Evolutionary conservation across 805 yeast genomes (phyloP).

Genomic region (Starmera pachycereana): DNA sequence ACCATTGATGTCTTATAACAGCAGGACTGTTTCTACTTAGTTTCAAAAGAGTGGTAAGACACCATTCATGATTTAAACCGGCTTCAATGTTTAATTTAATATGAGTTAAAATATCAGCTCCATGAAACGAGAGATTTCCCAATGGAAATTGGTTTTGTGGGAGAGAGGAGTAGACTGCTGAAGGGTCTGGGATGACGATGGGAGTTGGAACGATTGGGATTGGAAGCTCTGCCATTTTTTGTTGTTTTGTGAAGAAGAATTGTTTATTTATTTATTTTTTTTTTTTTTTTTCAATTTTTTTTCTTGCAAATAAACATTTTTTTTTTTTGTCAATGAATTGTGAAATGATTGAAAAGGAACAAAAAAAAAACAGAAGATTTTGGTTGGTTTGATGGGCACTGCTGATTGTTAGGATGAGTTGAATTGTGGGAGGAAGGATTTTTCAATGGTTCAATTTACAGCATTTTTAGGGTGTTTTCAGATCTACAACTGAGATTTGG

Average conservation of each 20-base stretch:
- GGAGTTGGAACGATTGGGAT: constrained; percentile 8
- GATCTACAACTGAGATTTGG: too few species aligned
- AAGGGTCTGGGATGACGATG: constrained; percentile 1
- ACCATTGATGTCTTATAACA: constrained; percentile 14
- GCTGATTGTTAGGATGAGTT: too few species aligned
- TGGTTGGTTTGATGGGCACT: too few species aligned
- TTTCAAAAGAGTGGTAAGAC: constrained; percentile 12
- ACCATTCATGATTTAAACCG: constrained; percentile 17
- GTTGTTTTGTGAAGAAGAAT: neutral
- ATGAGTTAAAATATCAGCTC: constrained; percentile 15
- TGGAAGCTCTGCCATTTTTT: neutral
- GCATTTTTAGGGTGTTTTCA: too few species aligned
- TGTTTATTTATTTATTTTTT: neutral
- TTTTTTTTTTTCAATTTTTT: too few species aligned
- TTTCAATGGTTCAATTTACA: too few species aligned
- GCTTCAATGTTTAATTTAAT: constrained; percentile 14
- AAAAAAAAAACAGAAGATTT: too few species aligned
- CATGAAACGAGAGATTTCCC: neutral
- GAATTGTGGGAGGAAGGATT: too few species aligned
- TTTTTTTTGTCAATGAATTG: too few species aligned
- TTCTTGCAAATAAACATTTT: too few species aligned
- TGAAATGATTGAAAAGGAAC: too few species aligned
- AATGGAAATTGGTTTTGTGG: constrained; percentile 6
- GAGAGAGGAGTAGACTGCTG: constrained; percentile 7
- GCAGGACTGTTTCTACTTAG: constrained; percentile 14